Conservation (phyloP, 306 rosid species). For the Fagus crenata region DNA sequence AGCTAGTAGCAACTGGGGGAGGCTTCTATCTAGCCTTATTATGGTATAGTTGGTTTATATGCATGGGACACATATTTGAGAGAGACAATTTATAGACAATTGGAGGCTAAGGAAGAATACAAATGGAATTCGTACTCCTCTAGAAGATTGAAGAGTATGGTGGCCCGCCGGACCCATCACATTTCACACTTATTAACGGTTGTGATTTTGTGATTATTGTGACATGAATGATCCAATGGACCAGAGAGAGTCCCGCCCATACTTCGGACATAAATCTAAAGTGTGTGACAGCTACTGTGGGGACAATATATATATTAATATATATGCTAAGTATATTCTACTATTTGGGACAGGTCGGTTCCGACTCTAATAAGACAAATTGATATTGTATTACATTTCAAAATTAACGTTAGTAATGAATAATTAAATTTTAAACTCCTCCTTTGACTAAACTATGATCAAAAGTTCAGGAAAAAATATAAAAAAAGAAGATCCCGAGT, state of each 20-base stretch:
- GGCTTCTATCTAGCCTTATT: neutral
- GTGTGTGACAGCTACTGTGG: neutral
- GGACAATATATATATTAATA: neutral
- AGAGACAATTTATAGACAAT: neutral
- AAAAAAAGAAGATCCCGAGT: too few relatives aligned
- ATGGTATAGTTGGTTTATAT: neutral
- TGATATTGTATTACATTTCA: neutral
- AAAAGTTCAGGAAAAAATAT: neutral
- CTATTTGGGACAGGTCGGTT: neutral
- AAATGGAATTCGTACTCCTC: neutral
- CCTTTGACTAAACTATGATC: neutral
- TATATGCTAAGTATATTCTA: neutral
- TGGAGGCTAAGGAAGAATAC: neutral
- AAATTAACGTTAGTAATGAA: neutral
- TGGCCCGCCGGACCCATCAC: too few relatives aligned
- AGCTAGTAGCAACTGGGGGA: neutral
- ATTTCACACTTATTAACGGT: neutral
- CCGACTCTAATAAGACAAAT: neutral
- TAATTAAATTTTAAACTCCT: neutral
- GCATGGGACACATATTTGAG: neutral
- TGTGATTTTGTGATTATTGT: neutral
- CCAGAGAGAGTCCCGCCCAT: neutral
- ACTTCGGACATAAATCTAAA: neutral
- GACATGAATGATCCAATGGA: neutral
- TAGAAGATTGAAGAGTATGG: too few relatives aligned